A percentile compares a stretch with the other conserved stretches of the same genome.
These are phyloP conservation scores for Thielaviopsis punctulata DNA, from an alignment of 2,329 filamentous ascomycete species.

Conservation along the genomic window DNA sequence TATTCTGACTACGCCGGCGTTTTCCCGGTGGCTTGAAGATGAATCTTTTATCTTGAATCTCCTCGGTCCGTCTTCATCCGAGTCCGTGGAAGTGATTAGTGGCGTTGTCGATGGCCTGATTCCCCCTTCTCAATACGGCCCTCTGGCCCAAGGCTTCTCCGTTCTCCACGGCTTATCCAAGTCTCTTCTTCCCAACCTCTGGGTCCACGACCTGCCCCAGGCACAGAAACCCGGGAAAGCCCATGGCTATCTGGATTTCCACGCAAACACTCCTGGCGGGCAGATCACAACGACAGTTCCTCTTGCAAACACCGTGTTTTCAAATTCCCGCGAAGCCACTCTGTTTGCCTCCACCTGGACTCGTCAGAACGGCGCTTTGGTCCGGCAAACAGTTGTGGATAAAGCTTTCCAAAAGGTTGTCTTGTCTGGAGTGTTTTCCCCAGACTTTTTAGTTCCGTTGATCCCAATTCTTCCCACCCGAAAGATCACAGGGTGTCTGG, in stretches of 20 bases:
- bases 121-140: not conserved
- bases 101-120: conserved; percentile 39
- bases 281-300: conserved; percentile 35
- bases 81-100: conserved; percentile 29
- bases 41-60: conserved; percentile 21
- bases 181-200: conserved; percentile 8
- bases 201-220: not conserved
- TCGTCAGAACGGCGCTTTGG: conserved; percentile 10
- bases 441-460: conserved; percentile 26
- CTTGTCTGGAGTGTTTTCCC: conserved; percentile 12
- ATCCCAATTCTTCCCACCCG: conserved; percentile 46
- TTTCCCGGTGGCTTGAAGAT: conserved; percentile 32
- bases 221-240: conserved; percentile 4
- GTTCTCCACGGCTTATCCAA: conserved; percentile 7
- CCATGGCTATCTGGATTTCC: conserved; percentile 8
- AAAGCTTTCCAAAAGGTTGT: conserved; percentile 25
- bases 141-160: conserved; percentile 10
- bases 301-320: conserved; percentile 62
- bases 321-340: conserved; percentile 46
- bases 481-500: conserved; percentile 46
- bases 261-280: not conserved
- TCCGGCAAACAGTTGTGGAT: conserved; percentile 17
- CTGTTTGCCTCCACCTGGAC: conserved; percentile 25
- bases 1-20: conserved; percentile 31
- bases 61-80: conserved; percentile 10